Evolutionary conservation across 2,329 filamentous ascomycete species (phyloP), one percentile per base, ranked within the genome.

Genomic region (Stemphylium vesicarium): DNA sequence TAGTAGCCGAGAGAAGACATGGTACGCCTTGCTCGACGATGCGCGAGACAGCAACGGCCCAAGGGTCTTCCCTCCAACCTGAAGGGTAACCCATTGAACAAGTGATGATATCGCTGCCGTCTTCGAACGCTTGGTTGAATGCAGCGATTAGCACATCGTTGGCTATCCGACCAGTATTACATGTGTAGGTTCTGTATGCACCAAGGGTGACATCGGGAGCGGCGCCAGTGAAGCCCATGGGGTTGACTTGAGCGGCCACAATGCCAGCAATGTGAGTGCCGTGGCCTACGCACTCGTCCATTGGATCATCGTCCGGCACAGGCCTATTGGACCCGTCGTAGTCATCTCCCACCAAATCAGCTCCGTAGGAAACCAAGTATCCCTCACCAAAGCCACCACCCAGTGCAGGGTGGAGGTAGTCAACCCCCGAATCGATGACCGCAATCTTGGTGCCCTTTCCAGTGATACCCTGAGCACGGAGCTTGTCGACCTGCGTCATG

Each of bases 391-490:
- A 37, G 15, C 43, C 36, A 4, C 20, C 22, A 2, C 43, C 43
- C 1, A 46, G 22, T 29, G 43, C 33, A 3, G 8, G 11, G 33
- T 37, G 33, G 1, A 22, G 29, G 10, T 38, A 46, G 18, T 46
- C 43, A 18, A 46, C 50, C 1, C 77, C 78, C 12, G 68, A 74
- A 53, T 80, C 77, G 39, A 81, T 69, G 35, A 81, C 67, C 4
- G 71, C 80, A 22, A 82, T 72, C 24, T 73, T 75, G 18, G 80
- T 62, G 2, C 80, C 79, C 32, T 78, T 74, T 15, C 81, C 80
- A 2, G 75, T 80, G 16, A 79, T 69, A 7, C 80, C 79, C 31
- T 74, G 65, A 4, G 71, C 75, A 12, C 77, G 77, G n/a, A 82
- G 69, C 32, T 63, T 64, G 41, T 74, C 67, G 6, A 74, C 64